Conservation (phyloP, 257 asterid genomes). For the Prunella vulgaris region DNA sequence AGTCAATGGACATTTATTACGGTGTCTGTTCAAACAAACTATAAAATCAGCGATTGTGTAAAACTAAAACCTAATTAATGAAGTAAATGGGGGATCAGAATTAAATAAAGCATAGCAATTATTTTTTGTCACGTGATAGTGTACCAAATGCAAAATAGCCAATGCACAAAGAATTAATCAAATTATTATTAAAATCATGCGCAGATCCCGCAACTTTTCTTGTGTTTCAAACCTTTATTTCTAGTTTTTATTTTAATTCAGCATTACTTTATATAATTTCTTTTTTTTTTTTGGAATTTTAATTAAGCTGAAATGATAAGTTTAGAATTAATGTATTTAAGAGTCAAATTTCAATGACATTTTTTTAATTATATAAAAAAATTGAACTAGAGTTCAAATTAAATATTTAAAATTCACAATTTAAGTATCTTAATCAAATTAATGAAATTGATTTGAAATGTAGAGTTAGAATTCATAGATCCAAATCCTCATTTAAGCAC, state of each 20-base stretch:
- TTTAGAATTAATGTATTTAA: too few relatives aligned
- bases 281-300: too few relatives aligned
- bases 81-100: not conserved
- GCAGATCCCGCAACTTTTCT: slow-evolving; percentile 26
- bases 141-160: slow-evolving; percentile 10
- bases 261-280: too few relatives aligned
- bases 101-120: slow-evolving; percentile 11
- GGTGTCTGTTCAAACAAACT: not conserved
- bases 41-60: not conserved
- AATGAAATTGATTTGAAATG: too few relatives aligned
- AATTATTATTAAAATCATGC: not conserved
- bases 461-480: too few relatives aligned
- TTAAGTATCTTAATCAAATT: too few relatives aligned
- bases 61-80: not conserved
- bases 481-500: too few relatives aligned
- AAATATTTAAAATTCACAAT: too few relatives aligned
- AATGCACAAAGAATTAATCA: slow-evolving; percentile 16
- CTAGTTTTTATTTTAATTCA: not conserved
- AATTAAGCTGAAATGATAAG: too few relatives aligned
- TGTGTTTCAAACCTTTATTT: slow-evolving; percentile 13
- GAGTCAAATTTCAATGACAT: too few relatives aligned
- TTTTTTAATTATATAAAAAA: too few relatives aligned
- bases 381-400: too few relatives aligned
- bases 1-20: not conserved
- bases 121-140: slow-evolving; percentile 27